Evolutionary conservation across 345 rosid species (phyloP).

Genomic region (Euclidium syriacum): DNA sequence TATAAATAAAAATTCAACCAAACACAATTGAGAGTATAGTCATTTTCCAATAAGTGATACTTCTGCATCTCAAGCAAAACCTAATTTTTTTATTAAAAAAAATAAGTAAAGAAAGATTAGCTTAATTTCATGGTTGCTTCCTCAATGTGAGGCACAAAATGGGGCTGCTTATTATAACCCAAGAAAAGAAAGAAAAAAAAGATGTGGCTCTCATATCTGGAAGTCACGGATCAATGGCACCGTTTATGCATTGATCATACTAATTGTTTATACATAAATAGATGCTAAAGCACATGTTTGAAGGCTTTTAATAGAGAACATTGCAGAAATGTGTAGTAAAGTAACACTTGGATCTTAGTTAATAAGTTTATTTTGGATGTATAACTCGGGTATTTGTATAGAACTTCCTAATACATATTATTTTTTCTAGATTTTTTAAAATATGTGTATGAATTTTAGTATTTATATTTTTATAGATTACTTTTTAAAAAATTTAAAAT

Average conservation of each 20-base stretch:
- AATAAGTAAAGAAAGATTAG: background rate
- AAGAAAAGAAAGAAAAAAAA: background rate
- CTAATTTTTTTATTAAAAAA: background rate
- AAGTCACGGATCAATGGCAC: constrained; percentile 8
- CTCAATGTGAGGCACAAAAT: constrained; percentile 26
- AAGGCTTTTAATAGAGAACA: background rate
- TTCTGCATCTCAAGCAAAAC: constrained; percentile 9
- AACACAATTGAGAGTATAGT: background rate
- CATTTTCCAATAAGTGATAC: background rate
- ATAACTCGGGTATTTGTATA: background rate
- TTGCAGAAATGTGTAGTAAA: background rate
- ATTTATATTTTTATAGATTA: too few species aligned
- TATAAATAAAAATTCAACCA: background rate
- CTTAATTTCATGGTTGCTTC: constrained; percentile 20
- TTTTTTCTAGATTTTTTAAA: too few species aligned
- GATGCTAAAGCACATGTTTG: background rate
- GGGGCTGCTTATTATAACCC: constrained; percentile 12
- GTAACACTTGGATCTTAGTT: background rate
- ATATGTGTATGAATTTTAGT: too few species aligned
- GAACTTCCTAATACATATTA: too few species aligned
- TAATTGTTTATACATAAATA: background rate
- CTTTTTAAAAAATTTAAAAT: too few species aligned
- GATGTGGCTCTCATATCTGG: background rate
- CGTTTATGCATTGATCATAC: background rate
- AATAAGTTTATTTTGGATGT: background rate